A percentile compares a stretch with the other conserved stretches of the same genome.
Evolutionary conservation across 2,329 filamentous ascomycete genomes (phyloP).

Genomic region (Neofusicoccum ribis): DNA sequence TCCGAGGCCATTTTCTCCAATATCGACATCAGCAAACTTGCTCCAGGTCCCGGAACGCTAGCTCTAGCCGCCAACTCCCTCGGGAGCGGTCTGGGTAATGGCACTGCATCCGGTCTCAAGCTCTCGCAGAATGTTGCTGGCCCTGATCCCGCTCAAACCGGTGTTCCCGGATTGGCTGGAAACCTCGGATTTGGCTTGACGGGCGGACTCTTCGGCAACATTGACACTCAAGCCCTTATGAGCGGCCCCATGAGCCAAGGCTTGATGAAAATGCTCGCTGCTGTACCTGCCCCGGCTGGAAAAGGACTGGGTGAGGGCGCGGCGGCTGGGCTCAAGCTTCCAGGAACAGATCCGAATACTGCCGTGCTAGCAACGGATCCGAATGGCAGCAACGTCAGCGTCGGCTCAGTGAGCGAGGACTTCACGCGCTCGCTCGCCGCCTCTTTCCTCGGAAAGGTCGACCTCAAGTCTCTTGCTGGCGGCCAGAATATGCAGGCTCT

Average conservation of each 20-base stretch:
- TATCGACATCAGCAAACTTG: constrained; percentile 1
- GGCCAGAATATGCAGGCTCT: background rate
- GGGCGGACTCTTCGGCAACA: constrained; percentile 6
- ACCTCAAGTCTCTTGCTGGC: background rate
- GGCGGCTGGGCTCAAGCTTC: background rate
- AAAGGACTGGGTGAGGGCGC: background rate
- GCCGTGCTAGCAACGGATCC: background rate
- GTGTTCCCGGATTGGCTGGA: background rate
- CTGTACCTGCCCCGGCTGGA: background rate
- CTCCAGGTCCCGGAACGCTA: background rate
- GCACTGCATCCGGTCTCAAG: constrained; percentile 4
- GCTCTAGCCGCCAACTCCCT: background rate
- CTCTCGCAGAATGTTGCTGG: background rate
- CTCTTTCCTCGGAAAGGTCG: background rate
- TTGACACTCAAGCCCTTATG: background rate
- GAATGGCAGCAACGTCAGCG: background rate
- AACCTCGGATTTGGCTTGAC: constrained; percentile 12
- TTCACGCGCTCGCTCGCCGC: background rate
- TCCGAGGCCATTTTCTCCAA: constrained; percentile 7
- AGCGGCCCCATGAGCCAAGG: background rate
- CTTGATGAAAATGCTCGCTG: background rate
- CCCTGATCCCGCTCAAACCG: background rate
- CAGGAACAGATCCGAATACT: background rate
- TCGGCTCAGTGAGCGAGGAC: background rate
- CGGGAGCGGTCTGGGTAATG: constrained; percentile 7